Evolutionary conservation across 2,329 filamentous ascomycete genomes (phyloP), one percentile per base, ranked within the genome.

Genomic region (Neocucurbitaria cava): DNA sequence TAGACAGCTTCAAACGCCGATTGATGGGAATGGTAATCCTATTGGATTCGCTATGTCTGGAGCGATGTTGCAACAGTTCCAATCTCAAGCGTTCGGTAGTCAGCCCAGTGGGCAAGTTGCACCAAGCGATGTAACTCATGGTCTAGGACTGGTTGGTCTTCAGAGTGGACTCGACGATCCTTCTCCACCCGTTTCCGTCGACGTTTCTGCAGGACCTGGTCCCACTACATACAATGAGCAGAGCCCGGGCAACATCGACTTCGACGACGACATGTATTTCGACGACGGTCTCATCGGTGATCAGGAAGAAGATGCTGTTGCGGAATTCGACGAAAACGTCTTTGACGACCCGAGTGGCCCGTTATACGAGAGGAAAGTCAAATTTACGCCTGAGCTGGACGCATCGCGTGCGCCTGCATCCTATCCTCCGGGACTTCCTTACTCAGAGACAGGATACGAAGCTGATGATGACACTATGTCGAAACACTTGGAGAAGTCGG

Each of bases 271-370:
- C 59, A 77, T 90, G 26, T 91, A 90, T 70, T 91, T 88, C 66
- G 87, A 89, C 58, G 86, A 87, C 66, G 87, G 87, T 2, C 74
- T 86, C 61, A 80, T 83, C 13, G 81, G 83, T 44, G 82, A 81
- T 52, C 74, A 85, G 66, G 81, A 80, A 17, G 69, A 65, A 8
- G 67, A 73, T 5, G 84, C 88, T 24, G 80, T 80, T 1, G 77
- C 79, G 0, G 79, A 83, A 1, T 91, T 92, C 69, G 88, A 92
- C 56, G 89, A 92, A 70, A 88, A 87, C 5, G 82, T 91, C 13
- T 91, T 92, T 66, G 89, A 92, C 60, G 81, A 86, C 49, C 76
- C 76, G 2, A 51, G 65, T n/a, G 66, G 71, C 18, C 75, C 70
- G 8, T 49, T 77, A 6, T 76, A 72, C 28, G 81, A 89, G 86